These are phyloP conservation scores for Lentithecium fluviatile DNA, from an alignment of 495 filamentous ascomycete species.

Conservation along the genomic window DNA sequence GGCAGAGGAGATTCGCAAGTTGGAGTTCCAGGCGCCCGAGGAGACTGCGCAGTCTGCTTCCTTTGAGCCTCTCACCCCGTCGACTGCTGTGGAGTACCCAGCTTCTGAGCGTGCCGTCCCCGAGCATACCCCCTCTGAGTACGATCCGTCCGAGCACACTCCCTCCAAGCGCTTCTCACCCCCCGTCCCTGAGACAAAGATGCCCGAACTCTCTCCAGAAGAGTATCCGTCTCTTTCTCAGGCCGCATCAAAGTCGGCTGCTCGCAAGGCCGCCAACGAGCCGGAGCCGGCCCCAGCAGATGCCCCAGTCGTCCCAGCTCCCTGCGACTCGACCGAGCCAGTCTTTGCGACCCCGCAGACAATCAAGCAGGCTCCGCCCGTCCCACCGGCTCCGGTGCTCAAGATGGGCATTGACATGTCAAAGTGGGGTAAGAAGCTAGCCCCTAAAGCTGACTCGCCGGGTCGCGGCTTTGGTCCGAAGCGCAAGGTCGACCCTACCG, in stretches of 20 bases:
- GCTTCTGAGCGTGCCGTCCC: too few relatives aligned
- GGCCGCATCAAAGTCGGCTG: too few relatives aligned
- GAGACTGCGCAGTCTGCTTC: neutral
- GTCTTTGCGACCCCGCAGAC: neutral
- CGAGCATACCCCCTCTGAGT: too few relatives aligned
- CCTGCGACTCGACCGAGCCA: neutral
- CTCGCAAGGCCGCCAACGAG: too few relatives aligned
- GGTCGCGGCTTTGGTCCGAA: neutral
- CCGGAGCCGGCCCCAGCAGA: neutral
- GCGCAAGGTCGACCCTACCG: too few relatives aligned
- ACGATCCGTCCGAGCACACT: too few relatives aligned
- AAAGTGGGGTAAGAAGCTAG: neutral
- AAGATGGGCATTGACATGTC: neutral
- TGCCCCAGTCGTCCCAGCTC: neutral
- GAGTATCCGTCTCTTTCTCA: too few relatives aligned
- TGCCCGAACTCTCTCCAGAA: too few relatives aligned
- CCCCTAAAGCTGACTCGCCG: neutral
- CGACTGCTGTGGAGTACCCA: too few relatives aligned
- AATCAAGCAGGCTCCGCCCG: neutral
- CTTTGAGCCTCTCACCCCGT: too few relatives aligned
- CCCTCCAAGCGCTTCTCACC: too few relatives aligned
- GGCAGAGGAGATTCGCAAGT: neutral
- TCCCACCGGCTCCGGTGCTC: conserved; percentile 4
- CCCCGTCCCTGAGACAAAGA: too few relatives aligned
- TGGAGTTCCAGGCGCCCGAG: neutral